Percentiles rank a stretch among this genome's conserved stretches.
These are phyloP conservation scores for Monascus ruber DNA, from an alignment of 2,329 filamentous ascomycete species.

Conservation along the genomic window DNA sequence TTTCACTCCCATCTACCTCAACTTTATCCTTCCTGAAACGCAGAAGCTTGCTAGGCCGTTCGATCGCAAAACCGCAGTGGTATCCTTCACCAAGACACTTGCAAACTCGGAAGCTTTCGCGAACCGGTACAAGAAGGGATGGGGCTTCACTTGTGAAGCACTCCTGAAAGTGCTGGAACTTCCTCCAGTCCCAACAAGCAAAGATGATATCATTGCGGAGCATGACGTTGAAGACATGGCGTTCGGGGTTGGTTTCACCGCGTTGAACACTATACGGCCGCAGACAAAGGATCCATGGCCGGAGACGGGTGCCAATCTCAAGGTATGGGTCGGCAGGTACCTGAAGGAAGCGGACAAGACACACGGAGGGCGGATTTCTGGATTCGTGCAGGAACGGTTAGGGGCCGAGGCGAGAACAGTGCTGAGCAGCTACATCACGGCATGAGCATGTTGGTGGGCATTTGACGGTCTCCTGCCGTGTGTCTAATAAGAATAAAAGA, in stretches of 20 bases:
- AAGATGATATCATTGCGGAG: slow-evolving; percentile 70
- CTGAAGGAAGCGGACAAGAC: slow-evolving; percentile 66
- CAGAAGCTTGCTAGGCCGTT: slow-evolving; percentile 76
- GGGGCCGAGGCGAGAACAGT: slow-evolving; percentile 45
- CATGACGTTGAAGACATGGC: slow-evolving; percentile 89
- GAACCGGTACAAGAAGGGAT: slow-evolving; percentile 72
- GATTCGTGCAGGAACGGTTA: slow-evolving; percentile 62
- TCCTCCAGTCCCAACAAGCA: slow-evolving; percentile 60
- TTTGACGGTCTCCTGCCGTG: no score
- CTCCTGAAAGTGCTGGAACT: slow-evolving; percentile 82
- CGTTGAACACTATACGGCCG: slow-evolving; percentile 79
- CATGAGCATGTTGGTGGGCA: neutral
- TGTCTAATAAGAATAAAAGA: no score
- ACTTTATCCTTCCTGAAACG: slow-evolving; percentile 76
- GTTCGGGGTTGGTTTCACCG: slow-evolving; percentile 90
- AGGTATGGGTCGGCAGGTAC: slow-evolving; percentile 71
- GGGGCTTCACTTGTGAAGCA: slow-evolving; percentile 81
- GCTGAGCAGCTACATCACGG: slow-evolving; percentile 37
- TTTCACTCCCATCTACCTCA: slow-evolving; percentile 76
- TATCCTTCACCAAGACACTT: slow-evolving; percentile 86
- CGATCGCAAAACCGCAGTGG: slow-evolving; percentile 85
- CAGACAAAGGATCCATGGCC: slow-evolving; percentile 69
- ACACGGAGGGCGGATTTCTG: slow-evolving; percentile 57
- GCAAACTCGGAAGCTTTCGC: slow-evolving; percentile 78
- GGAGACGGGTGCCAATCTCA: slow-evolving; percentile 66